These are phyloP conservation scores for Echinosophora koreensis DNA, from an alignment of 306 rosid species.

Conservation along the genomic window DNA sequence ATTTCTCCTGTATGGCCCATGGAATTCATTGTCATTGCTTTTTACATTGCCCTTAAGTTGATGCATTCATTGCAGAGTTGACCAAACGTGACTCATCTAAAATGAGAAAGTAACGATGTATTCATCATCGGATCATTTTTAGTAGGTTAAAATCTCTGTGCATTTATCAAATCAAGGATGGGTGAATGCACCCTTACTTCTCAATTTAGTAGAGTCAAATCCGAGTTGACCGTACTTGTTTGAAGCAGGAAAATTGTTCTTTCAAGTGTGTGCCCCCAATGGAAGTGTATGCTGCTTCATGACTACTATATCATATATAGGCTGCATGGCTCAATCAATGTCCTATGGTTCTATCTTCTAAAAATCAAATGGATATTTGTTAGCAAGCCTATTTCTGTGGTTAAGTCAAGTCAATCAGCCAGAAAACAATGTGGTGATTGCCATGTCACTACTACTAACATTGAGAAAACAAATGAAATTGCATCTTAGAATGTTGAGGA, in stretches of 20 bases:
- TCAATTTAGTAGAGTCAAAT: too few relatives aligned
- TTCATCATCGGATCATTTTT: too few relatives aligned
- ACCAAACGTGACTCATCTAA: too few relatives aligned
- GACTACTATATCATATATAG: background rate
- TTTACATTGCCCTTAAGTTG: background rate
- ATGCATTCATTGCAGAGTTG: too few relatives aligned
- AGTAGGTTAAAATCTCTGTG: too few relatives aligned
- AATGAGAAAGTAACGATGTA: too few relatives aligned
- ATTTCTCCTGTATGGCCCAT: background rate
- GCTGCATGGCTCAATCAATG: slow-evolving; percentile 9
- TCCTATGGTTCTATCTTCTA: background rate
- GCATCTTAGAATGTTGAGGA: slow-evolving; percentile 21
- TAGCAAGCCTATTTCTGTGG: background rate
- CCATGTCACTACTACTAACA: background rate
- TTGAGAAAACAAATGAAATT: slow-evolving; percentile 23
- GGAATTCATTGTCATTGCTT: background rate
- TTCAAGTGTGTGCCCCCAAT: background rate
- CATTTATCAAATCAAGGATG: too few relatives aligned
- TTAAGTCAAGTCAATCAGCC: background rate
- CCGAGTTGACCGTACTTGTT: background rate
- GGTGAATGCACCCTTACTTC: too few relatives aligned
- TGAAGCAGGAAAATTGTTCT: background rate
- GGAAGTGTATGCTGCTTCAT: background rate
- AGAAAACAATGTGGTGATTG: background rate
- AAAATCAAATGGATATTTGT: background rate